Evolutionary conservation across 2,329 filamentous ascomycete genomes (phyloP), one percentile per base, ranked within the genome.

Genomic region (Curvularia lunata): DNA sequence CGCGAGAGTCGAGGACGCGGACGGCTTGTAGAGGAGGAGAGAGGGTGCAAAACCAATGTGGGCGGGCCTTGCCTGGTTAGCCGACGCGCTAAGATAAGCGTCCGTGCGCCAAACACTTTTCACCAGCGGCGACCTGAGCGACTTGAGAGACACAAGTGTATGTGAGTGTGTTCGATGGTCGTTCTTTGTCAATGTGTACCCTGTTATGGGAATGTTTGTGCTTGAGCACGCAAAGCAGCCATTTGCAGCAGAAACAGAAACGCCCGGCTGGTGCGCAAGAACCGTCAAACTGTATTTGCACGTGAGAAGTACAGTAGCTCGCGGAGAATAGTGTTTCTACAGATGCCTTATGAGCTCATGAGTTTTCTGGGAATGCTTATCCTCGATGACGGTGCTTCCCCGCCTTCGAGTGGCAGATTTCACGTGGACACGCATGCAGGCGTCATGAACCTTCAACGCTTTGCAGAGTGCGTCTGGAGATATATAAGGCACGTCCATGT

Each of bases 1-100:
- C 69, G 72, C 68, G 68, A 69, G 68, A 66, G 62, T 69, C 71
- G 71, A 65, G 69, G 68, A 68, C 68, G 71, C 65, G 66, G 65
- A 68, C 61, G 68, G 68, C 70, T 74, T 68, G 64, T 42, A 57
- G 56, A 58, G 52, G 59, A 42, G 38, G 54, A 41, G 50, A 47
- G 52, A 46, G 49, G 23, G 25, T 51, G 21, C 37, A 52, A 45
- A 52, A 45, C 30, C 21, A 21, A n/a, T 52, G 49, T 34, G 49
- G 41, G 41, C 28, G 49, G 41, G 40, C 41, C 41, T 34, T 43
- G 40, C 49, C n/a, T 32, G 40, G 40, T 43, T 52, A 52, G 49
- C 49, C 38, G 27, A 45, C 38, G 10, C 47, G 47, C 47, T 49
- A 49, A 49, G 13, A 28, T 25, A 13, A 18, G 32, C 41, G 42